Conservation (phyloP, 2,329 filamentous ascomycete genomes). For the Pochonia chlamydosporia region DNA sequence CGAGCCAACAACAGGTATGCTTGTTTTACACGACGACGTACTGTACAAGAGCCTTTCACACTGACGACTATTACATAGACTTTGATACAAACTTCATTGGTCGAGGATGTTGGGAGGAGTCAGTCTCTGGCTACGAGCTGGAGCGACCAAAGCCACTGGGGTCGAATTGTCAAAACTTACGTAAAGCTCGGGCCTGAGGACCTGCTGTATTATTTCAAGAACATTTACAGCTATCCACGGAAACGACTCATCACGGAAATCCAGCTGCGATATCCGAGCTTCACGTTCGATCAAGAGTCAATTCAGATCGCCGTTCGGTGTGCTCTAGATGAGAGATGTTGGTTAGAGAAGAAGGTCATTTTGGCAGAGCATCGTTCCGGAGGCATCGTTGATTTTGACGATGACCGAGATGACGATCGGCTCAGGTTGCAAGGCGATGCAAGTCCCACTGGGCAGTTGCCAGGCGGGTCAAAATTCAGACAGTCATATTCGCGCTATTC, state of each 20-base stretch:
- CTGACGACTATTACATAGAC: constrained; percentile 3
- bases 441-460: constrained; percentile 30
- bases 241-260: constrained; percentile 38
- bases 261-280: constrained; percentile 31
- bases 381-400: constrained; percentile 36
- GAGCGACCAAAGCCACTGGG: constrained; percentile 30
- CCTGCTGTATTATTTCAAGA: constrained; percentile 43
- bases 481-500: constrained; percentile 30
- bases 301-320: constrained; percentile 33
- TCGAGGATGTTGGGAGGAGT: constrained; percentile 19
- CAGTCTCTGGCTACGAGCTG: constrained; percentile 27
- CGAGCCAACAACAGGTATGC: constrained; percentile 29
- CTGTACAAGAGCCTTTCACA: background rate
- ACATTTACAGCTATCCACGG: constrained; percentile 39
- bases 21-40: background rate
- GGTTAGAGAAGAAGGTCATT: constrained; percentile 23
- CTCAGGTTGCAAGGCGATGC: constrained; percentile 26
- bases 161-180: constrained; percentile 37
- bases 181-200: constrained; percentile 45
- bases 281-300: constrained; percentile 40
- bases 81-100: constrained; percentile 13
- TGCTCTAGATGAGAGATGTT: constrained; percentile 31
- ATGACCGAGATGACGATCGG: constrained; percentile 28
- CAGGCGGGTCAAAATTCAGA: constrained; percentile 21
- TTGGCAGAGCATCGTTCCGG: constrained; percentile 28